These are phyloP conservation scores for Murraya paniculata DNA, from an alignment of 345 rosid genomes.

Conservation along the genomic window DNA sequence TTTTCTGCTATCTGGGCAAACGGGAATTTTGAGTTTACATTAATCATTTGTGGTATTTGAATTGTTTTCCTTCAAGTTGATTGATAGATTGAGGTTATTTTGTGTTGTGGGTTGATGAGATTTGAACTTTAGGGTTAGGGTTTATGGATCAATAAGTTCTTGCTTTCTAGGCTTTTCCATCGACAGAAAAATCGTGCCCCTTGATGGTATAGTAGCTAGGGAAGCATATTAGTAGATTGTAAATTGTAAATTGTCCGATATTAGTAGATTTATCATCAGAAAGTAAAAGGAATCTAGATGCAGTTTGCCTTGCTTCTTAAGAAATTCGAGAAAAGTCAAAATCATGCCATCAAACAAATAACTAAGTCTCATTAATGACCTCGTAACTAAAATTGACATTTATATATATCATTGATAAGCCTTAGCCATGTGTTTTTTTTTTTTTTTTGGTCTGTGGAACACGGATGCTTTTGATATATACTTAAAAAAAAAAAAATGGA, in stretches of 20 bases:
- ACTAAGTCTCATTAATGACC: background rate
- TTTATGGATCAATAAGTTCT: conserved; percentile 9
- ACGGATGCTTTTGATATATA: no score
- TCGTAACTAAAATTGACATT: background rate
- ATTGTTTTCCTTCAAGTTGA: background rate
- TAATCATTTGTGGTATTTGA: background rate
- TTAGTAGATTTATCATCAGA: no score
- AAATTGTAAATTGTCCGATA: no score
- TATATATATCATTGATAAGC: background rate
- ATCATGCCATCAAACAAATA: background rate
- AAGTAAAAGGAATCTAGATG: background rate
- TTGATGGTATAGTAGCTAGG: background rate
- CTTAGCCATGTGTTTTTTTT: no score
- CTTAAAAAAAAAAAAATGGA: no score
- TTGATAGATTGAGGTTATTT: conserved; percentile 14
- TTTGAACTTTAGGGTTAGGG: conserved; percentile 17
- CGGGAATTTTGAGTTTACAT: conserved; percentile 7
- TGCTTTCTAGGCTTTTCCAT: conserved; percentile 1
- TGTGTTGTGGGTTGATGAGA: background rate
- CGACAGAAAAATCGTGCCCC: background rate
- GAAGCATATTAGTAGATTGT: background rate
- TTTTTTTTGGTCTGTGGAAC: no score
- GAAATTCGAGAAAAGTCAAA: background rate
- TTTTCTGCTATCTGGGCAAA: background rate
- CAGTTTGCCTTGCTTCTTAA: background rate